Conservation (phyloP, 2,329 filamentous ascomycete genomes). For the Microcyclosporella mali region DNA sequence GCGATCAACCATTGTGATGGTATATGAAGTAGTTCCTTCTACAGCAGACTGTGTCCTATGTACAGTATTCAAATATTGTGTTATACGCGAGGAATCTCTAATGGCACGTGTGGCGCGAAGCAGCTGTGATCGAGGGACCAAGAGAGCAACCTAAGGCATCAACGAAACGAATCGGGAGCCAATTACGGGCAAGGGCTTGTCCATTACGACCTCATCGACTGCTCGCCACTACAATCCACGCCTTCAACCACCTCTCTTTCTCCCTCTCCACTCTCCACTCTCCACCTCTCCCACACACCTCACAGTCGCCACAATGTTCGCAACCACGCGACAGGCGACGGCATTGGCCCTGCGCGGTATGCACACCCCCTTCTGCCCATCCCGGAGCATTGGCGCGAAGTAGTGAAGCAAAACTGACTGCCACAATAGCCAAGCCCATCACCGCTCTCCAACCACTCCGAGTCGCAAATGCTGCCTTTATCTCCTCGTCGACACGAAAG, state of each 20-base stretch:
- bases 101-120: too few relatives aligned
- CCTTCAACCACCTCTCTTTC: background rate
- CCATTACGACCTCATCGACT: conserved; percentile 1
- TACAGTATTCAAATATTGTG: too few relatives aligned
- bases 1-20: conserved; percentile 42
- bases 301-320: conserved; percentile 40
- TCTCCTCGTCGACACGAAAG: conserved; percentile 61
- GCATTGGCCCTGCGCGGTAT: conserved; percentile 52
- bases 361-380: conserved; percentile 24
- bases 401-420: conserved; percentile 22
- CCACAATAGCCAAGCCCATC: conserved; percentile 56
- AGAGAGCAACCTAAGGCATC: background rate
- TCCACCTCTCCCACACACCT: conserved; percentile 1
- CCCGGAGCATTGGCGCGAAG: conserved; percentile 2
- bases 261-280: conserved; percentile 3
- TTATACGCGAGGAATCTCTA: too few relatives aligned
- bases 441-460: conserved; percentile 58
- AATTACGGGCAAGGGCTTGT: too few relatives aligned
- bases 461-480: conserved; percentile 52
- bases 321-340: conserved; percentile 46
- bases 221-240: conserved; percentile 1
- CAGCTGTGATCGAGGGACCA: too few relatives aligned
- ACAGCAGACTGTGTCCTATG: background rate
- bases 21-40: background rate
- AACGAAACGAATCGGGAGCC: background rate